Percentiles rank a stretch among this genome's conserved stretches.
Conservation (phyloP, 2,329 filamentous ascomycete species). For the Penicillium sp. region DNA sequence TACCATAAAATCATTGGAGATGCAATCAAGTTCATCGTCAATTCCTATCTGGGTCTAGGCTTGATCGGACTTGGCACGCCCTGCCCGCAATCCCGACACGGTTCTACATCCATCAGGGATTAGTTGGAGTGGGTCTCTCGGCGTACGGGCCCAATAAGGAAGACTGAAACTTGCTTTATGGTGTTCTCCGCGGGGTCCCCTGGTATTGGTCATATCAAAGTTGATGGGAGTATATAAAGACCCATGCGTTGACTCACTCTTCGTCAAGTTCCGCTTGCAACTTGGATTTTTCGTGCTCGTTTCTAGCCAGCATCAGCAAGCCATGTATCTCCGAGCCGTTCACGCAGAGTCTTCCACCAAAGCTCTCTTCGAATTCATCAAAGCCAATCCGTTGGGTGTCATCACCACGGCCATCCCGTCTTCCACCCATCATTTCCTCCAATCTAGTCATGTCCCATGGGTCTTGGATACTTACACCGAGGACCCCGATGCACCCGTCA, state of each 20-base stretch:
- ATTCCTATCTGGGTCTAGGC: background rate
- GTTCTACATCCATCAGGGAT: background rate
- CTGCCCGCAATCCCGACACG: background rate
- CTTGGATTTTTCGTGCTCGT: background rate
- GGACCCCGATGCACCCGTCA: conserved; percentile 53
- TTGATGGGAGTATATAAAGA: background rate
- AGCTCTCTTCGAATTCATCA: conserved; percentile 60
- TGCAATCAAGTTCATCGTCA: background rate
- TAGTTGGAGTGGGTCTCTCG: background rate
- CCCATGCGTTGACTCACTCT: conserved; percentile 1
- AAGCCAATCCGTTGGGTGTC: conserved; percentile 63
- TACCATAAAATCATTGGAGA: background rate
- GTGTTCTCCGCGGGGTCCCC: background rate
- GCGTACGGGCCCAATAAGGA: background rate
- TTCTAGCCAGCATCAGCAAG: conserved; percentile 1
- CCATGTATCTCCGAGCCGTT: conserved; percentile 61
- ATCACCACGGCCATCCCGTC: conserved; percentile 65
- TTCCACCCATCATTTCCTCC: conserved; percentile 54
- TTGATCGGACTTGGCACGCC: background rate
- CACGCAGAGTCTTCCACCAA: conserved; percentile 58
- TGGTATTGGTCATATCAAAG: background rate
- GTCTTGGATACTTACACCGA: conserved; percentile 62
- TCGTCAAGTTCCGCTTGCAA: background rate
- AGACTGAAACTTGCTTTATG: background rate
- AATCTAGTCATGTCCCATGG: conserved; percentile 65